phyloP scores from a whole-genome alignment of 768 basidiomycete species.

The Lactifluus hygrophoroides region DNA sequence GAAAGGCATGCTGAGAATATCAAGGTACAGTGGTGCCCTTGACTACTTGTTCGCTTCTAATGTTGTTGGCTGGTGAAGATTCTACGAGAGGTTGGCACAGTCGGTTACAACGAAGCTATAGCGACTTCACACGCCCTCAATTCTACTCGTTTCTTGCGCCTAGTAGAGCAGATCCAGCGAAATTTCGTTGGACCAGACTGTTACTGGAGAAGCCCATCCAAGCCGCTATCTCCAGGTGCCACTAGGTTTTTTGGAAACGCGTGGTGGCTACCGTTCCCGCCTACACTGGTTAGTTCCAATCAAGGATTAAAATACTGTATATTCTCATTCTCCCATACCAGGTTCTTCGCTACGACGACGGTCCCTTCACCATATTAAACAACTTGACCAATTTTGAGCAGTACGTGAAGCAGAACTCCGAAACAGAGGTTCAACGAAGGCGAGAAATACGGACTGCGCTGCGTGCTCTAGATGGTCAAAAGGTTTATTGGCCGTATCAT shows the following conservation, averaged over 20 bases:
- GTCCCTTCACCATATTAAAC: slow-evolving; percentile 39
- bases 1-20: slow-evolving; percentile 74
- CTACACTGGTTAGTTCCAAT: slow-evolving; percentile 43
- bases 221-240: slow-evolving; percentile 28
- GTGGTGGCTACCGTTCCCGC: slow-evolving; percentile 77
- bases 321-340: slow-evolving; percentile 22
- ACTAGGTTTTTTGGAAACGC: slow-evolving; percentile 62
- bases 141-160: slow-evolving; percentile 34
- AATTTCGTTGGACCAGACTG: slow-evolving; percentile 63
- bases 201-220: slow-evolving; percentile 46
- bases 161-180: slow-evolving; percentile 46
- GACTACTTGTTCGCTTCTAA: background rate
- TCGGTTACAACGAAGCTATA: slow-evolving; percentile 46
- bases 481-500: slow-evolving; percentile 56
- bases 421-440: slow-evolving; percentile 37
- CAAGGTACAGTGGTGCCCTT: slow-evolving; percentile 41
- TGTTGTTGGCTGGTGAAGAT: slow-evolving; percentile 39
- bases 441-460: slow-evolving; percentile 55
- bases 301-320: background rate
- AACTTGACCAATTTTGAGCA: slow-evolving; percentile 42
- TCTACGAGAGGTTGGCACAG: slow-evolving; percentile 57
- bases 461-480: slow-evolving; percentile 54
- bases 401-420: slow-evolving; percentile 57
- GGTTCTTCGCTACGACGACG: slow-evolving; percentile 65
- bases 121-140: slow-evolving; percentile 40